Evolutionary conservation across 257 asterid species (phyloP), one percentile per base, ranked within the genome.

Genomic region (Solanum commersonii): DNA sequence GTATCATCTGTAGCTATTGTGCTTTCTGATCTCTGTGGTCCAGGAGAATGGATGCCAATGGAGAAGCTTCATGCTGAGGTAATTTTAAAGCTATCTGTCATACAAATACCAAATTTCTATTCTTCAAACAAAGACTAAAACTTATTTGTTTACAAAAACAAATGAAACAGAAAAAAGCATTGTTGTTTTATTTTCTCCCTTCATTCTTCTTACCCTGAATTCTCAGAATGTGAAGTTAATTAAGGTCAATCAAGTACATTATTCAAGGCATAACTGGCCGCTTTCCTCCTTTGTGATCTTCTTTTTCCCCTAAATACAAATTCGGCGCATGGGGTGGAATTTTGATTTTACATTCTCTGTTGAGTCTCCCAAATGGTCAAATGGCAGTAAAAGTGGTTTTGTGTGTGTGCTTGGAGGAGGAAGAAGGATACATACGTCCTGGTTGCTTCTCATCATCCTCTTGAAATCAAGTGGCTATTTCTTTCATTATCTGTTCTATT

Each of bases 31-130:
- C 90, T 94, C 86, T 97, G 99, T 63, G 98, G 99, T 86, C 99
- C 98, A 85, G 99, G 99, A 83, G 99, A 97, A 49, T 97, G 98
- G 98, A 96, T 97, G 99, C 92, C 98, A 18, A 94, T 96, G 98
- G 98, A 96, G 91, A 95, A 93, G 87, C 99, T 97, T 88, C 99
- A 96, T 68, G 72, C 94, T 4, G 95, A 96, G 98, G 99, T 96
- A 82, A 49, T 49, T 27, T 16, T 46, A 29, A 27, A 81, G 68
- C 13, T 81, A 27, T 18, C 6, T 74, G 83, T 35, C 40, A 49
- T 49, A 82, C 16, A 10, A 18, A 27, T 25, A 13, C 37, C 38
- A 29, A 44, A 49, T 14, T 49, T 46, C 12, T 44, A 27, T 79
- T 79, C 13, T 20, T 82, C 7, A 49, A 82, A 3, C 20, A 82